Evolutionary conservation across 1,284 basidiomycete genomes (phyloP), one percentile per base, ranked within the genome.

Genomic region (Pseudomicrostroma phylloplanum): DNA sequence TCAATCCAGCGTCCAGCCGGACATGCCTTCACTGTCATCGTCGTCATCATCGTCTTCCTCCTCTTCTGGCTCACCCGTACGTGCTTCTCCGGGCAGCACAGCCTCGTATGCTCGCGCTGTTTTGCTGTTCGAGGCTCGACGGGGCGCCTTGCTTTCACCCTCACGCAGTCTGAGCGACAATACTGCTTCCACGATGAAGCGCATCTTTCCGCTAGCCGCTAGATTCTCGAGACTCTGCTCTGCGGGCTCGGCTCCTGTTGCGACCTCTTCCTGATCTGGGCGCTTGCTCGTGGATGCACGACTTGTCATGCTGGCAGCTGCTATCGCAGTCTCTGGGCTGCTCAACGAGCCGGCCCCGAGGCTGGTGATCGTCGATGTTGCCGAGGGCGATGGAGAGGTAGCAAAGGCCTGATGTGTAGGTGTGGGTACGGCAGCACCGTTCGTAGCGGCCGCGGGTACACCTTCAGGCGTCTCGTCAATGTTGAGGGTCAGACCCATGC

Each of bases 401-500:
- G 13, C 51, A 2, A 19, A 19, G 7, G 13, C 13, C 43, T 48
- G 43, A 3, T 48, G 43, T 21, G 12, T 6, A 21, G 15, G 12
- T 4, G 6, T 12, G 6, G 43, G 17, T 12, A 12, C 43, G 21
- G 21, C 17, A 6, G 21, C 6, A 6, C 43, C 43, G 6, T 48
- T 21, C 6, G 6, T 13, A 48, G 15, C 15, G 15, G 43, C 12
- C 17, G 17, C 43, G 15, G 43, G 21, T 6, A 48, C 43, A 48
- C 17, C 21, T n/a, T 17, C 43, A 12, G 43, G 17, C 6, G 43
- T 15, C n/a, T 54, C 51, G 51, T 54, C 51, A 26, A 54, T 54
- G 51, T 54, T 54, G 21, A 54, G 51, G 19, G 51, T 54, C 13
- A 54, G 51, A 19, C 51, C 51, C n/a, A 54, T 26, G 51, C 51